Evolutionary conservation across 2,329 filamentous ascomycete species (phyloP), one percentile per base, ranked within the genome.

Genomic region (Scolecobasidium constrictum): DNA sequence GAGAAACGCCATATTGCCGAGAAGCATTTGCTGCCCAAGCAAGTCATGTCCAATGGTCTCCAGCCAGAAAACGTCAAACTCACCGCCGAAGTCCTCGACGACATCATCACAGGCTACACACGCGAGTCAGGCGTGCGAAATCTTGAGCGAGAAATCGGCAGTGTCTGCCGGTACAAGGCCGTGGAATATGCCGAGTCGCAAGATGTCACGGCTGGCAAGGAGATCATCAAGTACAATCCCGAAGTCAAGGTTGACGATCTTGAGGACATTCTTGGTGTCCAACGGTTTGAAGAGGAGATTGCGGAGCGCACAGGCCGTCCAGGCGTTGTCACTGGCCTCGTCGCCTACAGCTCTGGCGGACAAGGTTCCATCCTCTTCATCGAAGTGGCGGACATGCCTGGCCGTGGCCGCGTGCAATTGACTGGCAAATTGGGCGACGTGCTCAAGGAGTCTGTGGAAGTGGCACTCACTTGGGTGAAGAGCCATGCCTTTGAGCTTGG

Each of bases 301-400:
- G 86, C 92, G 11, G 90, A 94, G 60, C 86, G 84, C 56, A 77
- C 77, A 31, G 71, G 58, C 50, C 79, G 87, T 15, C 90, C 92
- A 2, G 92, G 92, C 44, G 84, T 98, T 44, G 90, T 98, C 28
- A 98, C 92, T 0, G 92, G 92, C 12, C 79, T 98, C 22, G 92
- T 98, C 13, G 92, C 92, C 6, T 98, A 95, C 67, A 86, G 82
- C 56, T 83, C 82, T 3, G 90, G 92, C 39, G 87, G 87, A 38
- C 90, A 95, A 60, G 92, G 92, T 48, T 88, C 84, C 57, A 98
- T 98, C 55, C 73, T 98, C 44, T 98, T 98, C 69, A 98, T 98
- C 53, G 92, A 98, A 64, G 86, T 95, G 35, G 86, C 90, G 9
- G 88, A 94, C 57, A 96, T 96, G 87, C 92, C 92, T 0, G 92